Evolutionary conservation across 345 rosid species (phyloP).

Genomic region (Mangifera indica): DNA sequence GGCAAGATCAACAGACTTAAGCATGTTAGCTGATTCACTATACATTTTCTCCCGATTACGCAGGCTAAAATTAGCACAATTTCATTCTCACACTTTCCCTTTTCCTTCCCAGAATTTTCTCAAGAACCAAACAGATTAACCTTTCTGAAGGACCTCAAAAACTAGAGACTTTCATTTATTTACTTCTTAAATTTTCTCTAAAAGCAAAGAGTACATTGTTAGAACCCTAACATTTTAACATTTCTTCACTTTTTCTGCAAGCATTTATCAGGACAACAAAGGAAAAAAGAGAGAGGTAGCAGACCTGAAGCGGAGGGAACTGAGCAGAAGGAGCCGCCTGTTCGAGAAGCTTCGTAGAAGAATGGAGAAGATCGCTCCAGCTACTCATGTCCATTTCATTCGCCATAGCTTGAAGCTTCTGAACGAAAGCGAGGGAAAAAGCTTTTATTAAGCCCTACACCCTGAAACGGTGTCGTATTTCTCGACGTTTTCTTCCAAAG

Average conservation of each 20-base stretch:
- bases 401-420: slow-evolving; percentile 47
- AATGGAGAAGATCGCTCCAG: slow-evolving; percentile 94
- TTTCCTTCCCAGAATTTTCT: background rate
- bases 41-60: background rate
- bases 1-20: background rate
- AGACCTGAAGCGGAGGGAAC: slow-evolving; percentile 99
- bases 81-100: too few relatives aligned
- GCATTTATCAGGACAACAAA: slow-evolving; percentile 7
- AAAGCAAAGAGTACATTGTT: background rate
- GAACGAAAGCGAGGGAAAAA: background rate
- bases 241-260: background rate
- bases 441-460: background rate
- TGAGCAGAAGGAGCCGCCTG: slow-evolving; percentile 98
- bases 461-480: background rate
- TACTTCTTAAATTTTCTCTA: background rate
- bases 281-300: slow-evolving; percentile 14
- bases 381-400: slow-evolving; percentile 73
- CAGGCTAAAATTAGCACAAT: background rate
- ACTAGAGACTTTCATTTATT: background rate
- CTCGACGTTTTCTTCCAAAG: too few relatives aligned
- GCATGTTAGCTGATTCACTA: background rate
- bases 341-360: slow-evolving; percentile 91
- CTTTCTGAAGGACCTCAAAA: background rate
- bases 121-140: background rate
- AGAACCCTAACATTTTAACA: background rate